Conservation (phyloP, 2,329 filamentous ascomycete species). For the Sclerotinia subarctica region DNA sequence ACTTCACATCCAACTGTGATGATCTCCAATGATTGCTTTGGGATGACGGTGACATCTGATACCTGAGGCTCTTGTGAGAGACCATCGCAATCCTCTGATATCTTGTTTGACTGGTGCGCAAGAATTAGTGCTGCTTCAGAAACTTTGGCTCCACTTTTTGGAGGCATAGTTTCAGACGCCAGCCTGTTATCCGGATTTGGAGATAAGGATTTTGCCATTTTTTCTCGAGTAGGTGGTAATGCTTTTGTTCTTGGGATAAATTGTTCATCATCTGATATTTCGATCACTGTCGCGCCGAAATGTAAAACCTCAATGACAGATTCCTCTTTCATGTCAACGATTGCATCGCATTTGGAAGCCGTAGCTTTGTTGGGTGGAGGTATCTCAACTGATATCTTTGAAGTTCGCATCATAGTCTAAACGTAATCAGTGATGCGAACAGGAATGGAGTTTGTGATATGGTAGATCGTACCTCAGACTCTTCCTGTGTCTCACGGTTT, state of each 20-base stretch:
- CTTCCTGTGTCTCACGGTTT: neutral
- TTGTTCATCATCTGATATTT: neutral
- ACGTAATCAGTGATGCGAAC: neutral
- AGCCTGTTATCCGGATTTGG: neutral
- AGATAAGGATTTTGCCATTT: neutral
- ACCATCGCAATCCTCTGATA: neutral
- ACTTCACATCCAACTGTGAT: neutral
- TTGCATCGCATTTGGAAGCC: neutral
- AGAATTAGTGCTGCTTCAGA: neutral
- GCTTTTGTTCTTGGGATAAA: neutral
- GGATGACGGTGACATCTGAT: neutral
- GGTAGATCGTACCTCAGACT: neutral
- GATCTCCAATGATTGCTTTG: neutral
- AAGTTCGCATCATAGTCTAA: neutral
- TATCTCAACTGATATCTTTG: neutral
- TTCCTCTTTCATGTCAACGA: slow-evolving; percentile 14
- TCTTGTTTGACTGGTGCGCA: neutral
- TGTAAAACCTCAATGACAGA: neutral
- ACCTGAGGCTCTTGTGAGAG: neutral
- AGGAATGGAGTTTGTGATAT: neutral
- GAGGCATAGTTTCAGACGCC: neutral
- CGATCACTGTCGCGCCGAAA: neutral
- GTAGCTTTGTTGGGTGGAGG: neutral
- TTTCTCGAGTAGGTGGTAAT: neutral
- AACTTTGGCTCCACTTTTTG: neutral